Evolutionary conservation across 805 yeast genomes (phyloP), one percentile per base, ranked within the genome.

Genomic region (Yamadazyma insecticola): DNA sequence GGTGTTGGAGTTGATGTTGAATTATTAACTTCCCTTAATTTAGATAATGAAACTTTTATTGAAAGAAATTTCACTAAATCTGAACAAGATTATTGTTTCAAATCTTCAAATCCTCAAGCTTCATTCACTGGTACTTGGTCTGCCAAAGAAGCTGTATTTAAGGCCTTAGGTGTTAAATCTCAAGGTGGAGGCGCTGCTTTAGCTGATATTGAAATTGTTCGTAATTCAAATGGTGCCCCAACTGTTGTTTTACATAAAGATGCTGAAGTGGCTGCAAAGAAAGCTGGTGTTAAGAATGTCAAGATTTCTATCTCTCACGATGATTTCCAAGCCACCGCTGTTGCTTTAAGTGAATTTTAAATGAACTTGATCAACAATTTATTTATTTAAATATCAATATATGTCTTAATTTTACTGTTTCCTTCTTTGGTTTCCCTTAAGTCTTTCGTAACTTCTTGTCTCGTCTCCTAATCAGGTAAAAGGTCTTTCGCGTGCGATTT

Each of bases 61-160:
- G 88, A 81, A 60, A 78, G 97, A 55, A 92, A 92, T 72, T 92
- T 89, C 72, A 89, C 97, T 26, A 67, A 55, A 6, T 67, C 61
- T 12, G 99, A 92, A 69, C 79, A 81, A 45, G 68, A 65, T 21
- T 92, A 92, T 71, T 88, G 97, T 60, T 45, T 60, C 38, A 53
- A 67, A 20, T 78, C 96, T 19, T 70, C 97, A 25, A 72, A 72
- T 44, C 85, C 92, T 30, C 83, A 78, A 51, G 86, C 97, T 10
- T 86, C 97, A 3, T 92, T 74, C 62, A 88, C 98, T 16, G 99
- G 99, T 28, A 83, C 95, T 26, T 92, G 99, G 99, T 86, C 96
- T 18, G 98, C 98, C 26, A 92, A 92, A 67, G 99, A 92, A 68
- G 98, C 99, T 25, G 97, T 89, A 21, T 92, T 92, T 80, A 92